These are phyloP conservation scores for Zygotorulaspora sp. DNA, from an alignment of 805 yeast species.

Conservation along the genomic window DNA sequence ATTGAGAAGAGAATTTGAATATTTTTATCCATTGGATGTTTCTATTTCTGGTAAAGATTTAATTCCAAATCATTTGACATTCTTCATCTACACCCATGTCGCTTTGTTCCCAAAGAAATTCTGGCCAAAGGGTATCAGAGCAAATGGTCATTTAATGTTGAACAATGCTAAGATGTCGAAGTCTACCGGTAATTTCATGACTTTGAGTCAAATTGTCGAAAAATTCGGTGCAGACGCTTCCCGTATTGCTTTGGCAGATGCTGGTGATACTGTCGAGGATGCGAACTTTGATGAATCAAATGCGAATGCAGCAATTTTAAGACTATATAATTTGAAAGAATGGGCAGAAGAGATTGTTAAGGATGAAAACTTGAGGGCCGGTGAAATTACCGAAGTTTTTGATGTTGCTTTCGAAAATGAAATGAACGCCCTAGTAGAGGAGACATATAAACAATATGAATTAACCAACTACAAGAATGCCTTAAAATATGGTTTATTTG, in stretches of 20 bases:
- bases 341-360: constrained; percentile 83
- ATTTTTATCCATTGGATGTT: constrained; percentile 90
- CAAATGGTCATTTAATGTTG: constrained; percentile 90
- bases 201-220: constrained; percentile 73
- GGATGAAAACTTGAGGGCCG: constrained; percentile 52
- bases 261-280: constrained; percentile 96
- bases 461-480: constrained; percentile 82
- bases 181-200: constrained; percentile 95
- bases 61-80: constrained; percentile 94
- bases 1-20: constrained; percentile 91
- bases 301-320: constrained; percentile 95
- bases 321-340: constrained; percentile 86
- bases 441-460: constrained; percentile 65
- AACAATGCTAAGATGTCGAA: constrained; percentile 98
- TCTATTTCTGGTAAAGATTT: constrained; percentile 95
- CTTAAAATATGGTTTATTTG: constrained; percentile 85
- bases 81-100: constrained; percentile 87
- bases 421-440: constrained; percentile 75
- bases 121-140: constrained; percentile 95
- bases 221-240: constrained; percentile 98
- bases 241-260: constrained; percentile 96
- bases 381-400: constrained; percentile 56
- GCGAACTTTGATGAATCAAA: constrained; percentile 95
- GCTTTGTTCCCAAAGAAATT: constrained; percentile 84
- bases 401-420: constrained; percentile 91